A percentile compares a stretch with the other conserved stretches of the same genome.
phyloP scores from a whole-genome alignment of 306 rosid genomes.

The Cucurbita ficifolia region DNA sequence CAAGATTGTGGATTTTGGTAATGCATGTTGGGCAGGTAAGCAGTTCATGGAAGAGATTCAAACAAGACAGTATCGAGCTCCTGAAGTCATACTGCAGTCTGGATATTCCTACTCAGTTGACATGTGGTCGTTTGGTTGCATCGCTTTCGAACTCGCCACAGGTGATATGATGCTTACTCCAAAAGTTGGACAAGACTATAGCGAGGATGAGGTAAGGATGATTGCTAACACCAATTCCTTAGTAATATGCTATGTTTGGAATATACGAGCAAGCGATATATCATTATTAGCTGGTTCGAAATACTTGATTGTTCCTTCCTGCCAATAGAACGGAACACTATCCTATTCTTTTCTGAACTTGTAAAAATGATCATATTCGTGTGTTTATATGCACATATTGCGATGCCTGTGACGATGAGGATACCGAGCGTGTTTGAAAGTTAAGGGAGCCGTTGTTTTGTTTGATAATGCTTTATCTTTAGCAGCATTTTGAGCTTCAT shows the following conservation, averaged over 20 bases:
- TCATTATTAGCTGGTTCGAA: too few species aligned
- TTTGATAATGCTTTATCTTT: conserved; percentile 1
- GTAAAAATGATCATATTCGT: not conserved
- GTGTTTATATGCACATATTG: not conserved
- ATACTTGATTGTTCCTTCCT: too few species aligned
- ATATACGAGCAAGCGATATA: too few species aligned
- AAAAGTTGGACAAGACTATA: conserved; percentile 56
- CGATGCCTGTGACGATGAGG: not conserved
- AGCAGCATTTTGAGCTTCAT: not conserved
- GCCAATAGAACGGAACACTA: too few species aligned
- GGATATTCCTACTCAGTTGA: conserved; percentile 77
- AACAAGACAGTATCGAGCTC: conserved; percentile 94
- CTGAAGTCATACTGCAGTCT: conserved; percentile 71
- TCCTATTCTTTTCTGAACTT: not conserved
- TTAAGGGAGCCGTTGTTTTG: conserved; percentile 15
- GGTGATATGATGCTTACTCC: conserved; percentile 96
- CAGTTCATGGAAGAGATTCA: conserved; percentile 70
- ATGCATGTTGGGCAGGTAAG: conserved; percentile 81
- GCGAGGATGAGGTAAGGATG: conserved; percentile 76
- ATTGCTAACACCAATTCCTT: not conserved
- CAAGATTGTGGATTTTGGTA: conserved; percentile 92
- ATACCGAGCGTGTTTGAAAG: not conserved
- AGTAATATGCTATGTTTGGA: not conserved
- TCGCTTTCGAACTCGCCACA: conserved; percentile 86
- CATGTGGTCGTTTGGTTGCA: conserved; percentile 96